phyloP scores from a whole-genome alignment of 306 rosid species.

The Ormosia semicastrata region DNA sequence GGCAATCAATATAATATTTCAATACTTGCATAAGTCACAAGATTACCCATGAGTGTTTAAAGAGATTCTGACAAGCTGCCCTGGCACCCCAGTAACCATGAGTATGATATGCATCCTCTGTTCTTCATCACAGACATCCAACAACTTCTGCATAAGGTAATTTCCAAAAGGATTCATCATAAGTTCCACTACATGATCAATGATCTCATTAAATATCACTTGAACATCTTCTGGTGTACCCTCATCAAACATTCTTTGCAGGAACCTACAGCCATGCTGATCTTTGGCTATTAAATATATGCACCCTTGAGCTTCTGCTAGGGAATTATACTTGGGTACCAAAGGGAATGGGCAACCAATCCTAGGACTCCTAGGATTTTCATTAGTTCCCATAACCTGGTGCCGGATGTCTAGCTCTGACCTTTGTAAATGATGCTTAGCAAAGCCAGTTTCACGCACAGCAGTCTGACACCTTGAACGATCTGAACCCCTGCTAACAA shows the following conservation, averaged over 20 bases:
- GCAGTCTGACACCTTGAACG: conserved; percentile 30
- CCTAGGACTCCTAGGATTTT: conserved; percentile 30
- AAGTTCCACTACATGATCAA: conserved; percentile 51
- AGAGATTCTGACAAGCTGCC: conserved; percentile 58
- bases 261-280: conserved; percentile 57
- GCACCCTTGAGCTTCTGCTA: conserved; percentile 40
- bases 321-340: conserved; percentile 35
- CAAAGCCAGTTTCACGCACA: conserved; percentile 14
- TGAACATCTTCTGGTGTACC: conserved; percentile 41
- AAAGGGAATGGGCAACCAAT: conserved; percentile 18
- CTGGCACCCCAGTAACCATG: conserved; percentile 40
- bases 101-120: conserved; percentile 49
- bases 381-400: conserved; percentile 30
- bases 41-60: conserved; percentile 61
- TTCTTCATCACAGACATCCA: conserved; percentile 57
- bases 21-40: conserved; percentile 12
- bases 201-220: conserved; percentile 49
- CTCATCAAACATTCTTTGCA: conserved; percentile 48
- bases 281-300: conserved; percentile 50
- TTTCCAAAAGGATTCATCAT: conserved; percentile 64
- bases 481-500: conserved; percentile 23
- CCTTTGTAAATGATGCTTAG: conserved; percentile 30
- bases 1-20: background rate
- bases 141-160: conserved; percentile 59
- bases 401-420: conserved; percentile 23